Base-by-base conservation (phyloP, 2,329 filamentous ascomycete species). In the Microcera coccophila region DNA sequence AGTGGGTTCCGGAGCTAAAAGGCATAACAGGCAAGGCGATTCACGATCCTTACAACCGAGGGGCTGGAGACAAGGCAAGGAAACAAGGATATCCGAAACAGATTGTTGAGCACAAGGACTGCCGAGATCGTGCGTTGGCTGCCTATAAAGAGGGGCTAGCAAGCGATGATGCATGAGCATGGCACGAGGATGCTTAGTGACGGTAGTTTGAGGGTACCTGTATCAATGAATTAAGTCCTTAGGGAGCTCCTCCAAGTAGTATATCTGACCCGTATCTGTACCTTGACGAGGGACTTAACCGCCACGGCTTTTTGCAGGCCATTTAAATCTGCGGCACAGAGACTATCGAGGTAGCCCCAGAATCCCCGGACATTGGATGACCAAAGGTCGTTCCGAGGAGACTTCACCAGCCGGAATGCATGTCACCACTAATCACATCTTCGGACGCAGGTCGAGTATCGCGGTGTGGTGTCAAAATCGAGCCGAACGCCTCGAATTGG, bases 1-100 rank as follows among this genome's bases (percentile, higher is more conserved):
- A 79, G 45, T 95, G 89, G 89, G 73, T 95, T 8, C 82, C 82
- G 0, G 90, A 95, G 66, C 67, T 95, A 47, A 72, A 67, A 19
- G 74, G 65, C 0, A 65, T 91, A 3, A 61, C 77, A 54, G 82
- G 79, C 0, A 83, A 81, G 49, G 85, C 82, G 8, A 79, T 95
- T 4, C 89, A 95, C 62, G 88, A 90, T 51, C 90, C 90, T 1
- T 91, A 90, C 62, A 77, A 71, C 2, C 75, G 82, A 36, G 82
- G 84, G 1, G 82, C 74, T 0, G 76, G 64, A 1, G 65, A 66
- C 9, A 64, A 75, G 49, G 85, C 82, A 7, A 75, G 76, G 66
- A 82, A 76, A 65, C 74, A 70, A 7, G 84, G 85, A 0, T 95
- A 95, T 61, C 88, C 89, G 0, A 70, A 73, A 62, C 79, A 79